Conservation (phyloP, 192 early-diverging fungal genomes). For the Gamsiella multidivaricata region DNA sequence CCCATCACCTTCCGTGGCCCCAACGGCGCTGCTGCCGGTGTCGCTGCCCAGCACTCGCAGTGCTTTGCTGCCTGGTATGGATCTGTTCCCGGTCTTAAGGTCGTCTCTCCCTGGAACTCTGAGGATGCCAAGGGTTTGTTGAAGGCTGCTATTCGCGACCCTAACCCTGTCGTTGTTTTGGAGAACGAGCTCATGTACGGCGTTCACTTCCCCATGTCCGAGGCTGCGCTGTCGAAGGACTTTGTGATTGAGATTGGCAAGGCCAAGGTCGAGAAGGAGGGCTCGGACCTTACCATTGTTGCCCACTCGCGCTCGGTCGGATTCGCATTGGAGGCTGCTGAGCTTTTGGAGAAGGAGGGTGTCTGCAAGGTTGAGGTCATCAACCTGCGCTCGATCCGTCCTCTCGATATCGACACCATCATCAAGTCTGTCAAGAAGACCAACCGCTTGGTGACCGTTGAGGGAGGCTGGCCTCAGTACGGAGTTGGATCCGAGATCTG, state of each 20-base stretch:
- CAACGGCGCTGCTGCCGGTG: slow-evolving; percentile 97
- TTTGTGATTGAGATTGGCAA: slow-evolving; percentile 94
- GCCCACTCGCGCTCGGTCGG: slow-evolving; percentile 92
- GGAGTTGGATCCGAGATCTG: slow-evolving; percentile 95
- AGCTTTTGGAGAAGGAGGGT: slow-evolving; percentile 83
- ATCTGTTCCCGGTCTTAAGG: slow-evolving; percentile 96
- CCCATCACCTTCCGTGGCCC: slow-evolving; percentile 99
- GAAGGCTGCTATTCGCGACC: slow-evolving; percentile 98
- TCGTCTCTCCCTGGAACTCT: slow-evolving; percentile 94
- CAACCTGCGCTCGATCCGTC: slow-evolving; percentile 97
- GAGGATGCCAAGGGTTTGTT: slow-evolving; percentile 97
- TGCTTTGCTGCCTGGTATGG: slow-evolving; percentile 99
- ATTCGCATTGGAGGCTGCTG: slow-evolving; percentile 88
- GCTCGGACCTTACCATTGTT: slow-evolving; percentile 92
- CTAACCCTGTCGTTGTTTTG: slow-evolving; percentile 95
- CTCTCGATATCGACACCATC: slow-evolving; percentile 91
- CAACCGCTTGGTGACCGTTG: slow-evolving; percentile 94
- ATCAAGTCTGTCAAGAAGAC: slow-evolving; percentile 97
- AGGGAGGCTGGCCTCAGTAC: slow-evolving; percentile 95
- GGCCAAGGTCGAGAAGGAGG: slow-evolving; percentile 80
- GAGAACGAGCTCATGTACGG: slow-evolving; percentile 99
- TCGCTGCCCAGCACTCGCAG: slow-evolving; percentile 98
- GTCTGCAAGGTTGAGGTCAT: slow-evolving; percentile 88
- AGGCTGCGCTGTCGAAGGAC: slow-evolving; percentile 75
- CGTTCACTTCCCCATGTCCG: slow-evolving; percentile 82